Base-by-base conservation (phyloP, 441 rosid species). In the Populus hybrid region DNA sequence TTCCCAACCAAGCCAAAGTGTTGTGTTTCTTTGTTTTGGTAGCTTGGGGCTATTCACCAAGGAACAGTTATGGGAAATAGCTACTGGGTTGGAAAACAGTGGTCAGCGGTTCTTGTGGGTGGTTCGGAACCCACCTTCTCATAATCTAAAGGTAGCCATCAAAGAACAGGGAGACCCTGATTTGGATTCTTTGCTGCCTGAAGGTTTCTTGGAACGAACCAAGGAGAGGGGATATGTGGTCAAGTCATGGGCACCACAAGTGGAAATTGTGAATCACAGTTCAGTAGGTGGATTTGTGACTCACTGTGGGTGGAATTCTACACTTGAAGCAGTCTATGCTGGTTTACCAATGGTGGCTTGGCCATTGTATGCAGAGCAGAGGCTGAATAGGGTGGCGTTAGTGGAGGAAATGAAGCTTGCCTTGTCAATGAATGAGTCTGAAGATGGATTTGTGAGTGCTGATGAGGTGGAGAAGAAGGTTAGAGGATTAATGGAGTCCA, bases 161-260 rank as follows among this genome's bases (percentile, higher is more conserved):
- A 54, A 54, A 16, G 61, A 6, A 54, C 61, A 54, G n/a, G 50
- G n/a, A 18, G 72, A 69, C 10, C 20, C n/a, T 14, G 72, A 69
- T 32, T 42, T 74, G 35, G 78, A 67, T 8, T 11, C 38, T 1
- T 86, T 87, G 73, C 77, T 91, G 38, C 96, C 96, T 1, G 32
- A 75, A 3, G 94, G 91, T 21, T 89, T 91, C 69, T 63, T 87
- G 67, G 88, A 89, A 26, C 35, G 87, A 76, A 89, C 89, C 34
- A 83, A 81, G 72, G 89, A 77, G 3, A 76, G 84, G 54, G 92
- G 94, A 3, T 67, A 83, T 14, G 83, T 91, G 78, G 81, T 91
- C 24, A 78, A 83, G 3, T 84, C 86, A 1, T 91, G 96, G 94
- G 94, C 89, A 0, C 96, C 96, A 21, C 96, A 91, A 77, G 83